Evolutionary conservation across 176 grass and related monocot species (phyloP).

Genomic region (Zea mays): DNA sequence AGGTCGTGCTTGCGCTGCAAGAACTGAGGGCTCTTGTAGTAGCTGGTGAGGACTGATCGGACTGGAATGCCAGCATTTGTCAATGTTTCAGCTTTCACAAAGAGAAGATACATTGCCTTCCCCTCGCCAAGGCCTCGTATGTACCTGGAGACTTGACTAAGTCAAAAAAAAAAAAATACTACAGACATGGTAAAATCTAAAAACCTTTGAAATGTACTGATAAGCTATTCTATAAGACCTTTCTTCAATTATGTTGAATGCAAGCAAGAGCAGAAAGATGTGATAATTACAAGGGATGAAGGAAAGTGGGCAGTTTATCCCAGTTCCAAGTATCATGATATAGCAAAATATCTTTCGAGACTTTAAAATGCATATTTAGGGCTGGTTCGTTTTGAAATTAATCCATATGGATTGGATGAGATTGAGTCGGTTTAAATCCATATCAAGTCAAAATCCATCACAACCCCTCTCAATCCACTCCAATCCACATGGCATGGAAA

Average conservation of each 20-base stretch:
- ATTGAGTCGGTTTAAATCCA: no score
- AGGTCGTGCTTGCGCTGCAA: slow-evolving; percentile 45
- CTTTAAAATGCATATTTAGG: not conserved
- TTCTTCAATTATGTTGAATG: not conserved
- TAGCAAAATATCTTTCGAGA: not conserved
- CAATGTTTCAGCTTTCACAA: slow-evolving; percentile 69
- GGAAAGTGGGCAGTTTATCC: not conserved
- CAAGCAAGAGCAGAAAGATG: slow-evolving; percentile 1
- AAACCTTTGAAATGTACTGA: slow-evolving; percentile 15
- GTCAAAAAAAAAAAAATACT: not conserved
- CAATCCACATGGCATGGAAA: no score
- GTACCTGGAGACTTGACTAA: slow-evolving; percentile 47
- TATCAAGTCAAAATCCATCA: no score
- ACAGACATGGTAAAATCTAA: slow-evolving; percentile 4
- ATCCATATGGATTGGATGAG: no score
- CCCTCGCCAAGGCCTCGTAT: slow-evolving; percentile 53
- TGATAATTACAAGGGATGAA: slow-evolving; percentile 2
- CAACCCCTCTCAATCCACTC: no score
- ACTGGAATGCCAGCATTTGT: slow-evolving; percentile 59
- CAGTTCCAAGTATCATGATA: slow-evolving; percentile 10
- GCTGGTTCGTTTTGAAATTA: no score
- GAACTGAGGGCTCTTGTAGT: slow-evolving; percentile 76
- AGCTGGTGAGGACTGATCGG: slow-evolving; percentile 76
- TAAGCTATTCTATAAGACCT: not conserved
- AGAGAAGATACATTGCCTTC: slow-evolving; percentile 83